Base-by-base conservation (phyloP, 2,329 filamentous ascomycete species). In the Lachnellula cervina region DNA sequence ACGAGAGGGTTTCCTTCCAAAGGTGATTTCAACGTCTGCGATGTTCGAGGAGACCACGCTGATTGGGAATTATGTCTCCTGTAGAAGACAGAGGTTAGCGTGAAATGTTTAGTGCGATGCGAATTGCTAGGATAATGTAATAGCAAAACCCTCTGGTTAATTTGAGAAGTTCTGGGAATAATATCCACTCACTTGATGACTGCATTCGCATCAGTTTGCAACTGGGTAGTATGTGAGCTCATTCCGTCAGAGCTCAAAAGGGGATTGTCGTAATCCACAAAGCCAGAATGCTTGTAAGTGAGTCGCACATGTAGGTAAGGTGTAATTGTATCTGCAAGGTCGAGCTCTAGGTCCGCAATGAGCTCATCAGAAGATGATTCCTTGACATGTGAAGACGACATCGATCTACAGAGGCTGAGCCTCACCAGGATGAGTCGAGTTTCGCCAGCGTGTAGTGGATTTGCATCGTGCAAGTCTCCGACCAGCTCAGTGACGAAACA, bases 301-400 rank as follows among this genome's bases (percentile, higher is more conserved):
- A 86, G 61, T 19, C 72, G 72, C 16, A 85, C 71, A 3, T 74
- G 74, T 49, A 85, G 68, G 59, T 81, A 85, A 35, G 77, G 73
- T 16, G 73, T 73, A 19, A 68, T 68, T 3, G 72, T 71, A 51
- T 74, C 72, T 32, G 81, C 80, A 2, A 86, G 75, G 54, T 83
- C 76, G 32, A 73, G 70, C 63, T 86, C 80, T 11, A 86, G 72
- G 55, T 84, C 80, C 23, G 80, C 75, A 16, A 87, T 81, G 34
- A 86, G 70, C 42, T 80, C 74, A 13, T 84, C 80, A 0, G 82
- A 77, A 40, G 71, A 75, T 17, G 49, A 46, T 47, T 75, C 72
- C 34, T 70, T 70, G 8, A 63, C 34, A 51, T 74, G 69, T 19
- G 49, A 52, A 5, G 56, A 34, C 16, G 48, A 8, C 19, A 49